These are phyloP conservation scores for Diaporthe velutina DNA, from an alignment of 2,329 filamentous ascomycete genomes.

Conservation along the genomic window DNA sequence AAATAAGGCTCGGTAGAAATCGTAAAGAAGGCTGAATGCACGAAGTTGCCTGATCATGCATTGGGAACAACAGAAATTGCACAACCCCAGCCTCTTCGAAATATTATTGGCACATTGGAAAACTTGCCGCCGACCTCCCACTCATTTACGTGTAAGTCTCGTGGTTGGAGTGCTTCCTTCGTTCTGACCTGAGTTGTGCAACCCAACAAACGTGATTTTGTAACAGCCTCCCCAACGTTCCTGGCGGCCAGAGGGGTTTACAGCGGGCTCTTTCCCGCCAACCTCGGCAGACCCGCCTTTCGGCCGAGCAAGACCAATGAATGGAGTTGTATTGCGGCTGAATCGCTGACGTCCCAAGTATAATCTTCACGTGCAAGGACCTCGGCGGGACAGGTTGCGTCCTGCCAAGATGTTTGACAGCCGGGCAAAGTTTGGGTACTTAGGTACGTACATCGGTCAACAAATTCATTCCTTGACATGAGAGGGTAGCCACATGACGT, in stretches of 20 bases:
- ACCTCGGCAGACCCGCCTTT: not conserved
- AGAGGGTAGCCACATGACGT: not conserved
- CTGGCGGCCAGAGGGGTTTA: not conserved
- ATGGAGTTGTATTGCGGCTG: not conserved
- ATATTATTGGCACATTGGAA: not conserved
- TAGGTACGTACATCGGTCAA: not conserved
- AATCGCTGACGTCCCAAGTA: not conserved
- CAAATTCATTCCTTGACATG: not conserved
- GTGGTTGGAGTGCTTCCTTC: not conserved
- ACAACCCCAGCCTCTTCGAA: not conserved
- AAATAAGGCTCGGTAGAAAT: not conserved
- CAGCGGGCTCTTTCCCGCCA: not conserved
- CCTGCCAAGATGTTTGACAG: not conserved
- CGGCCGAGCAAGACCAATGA: not conserved
- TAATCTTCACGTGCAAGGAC: slow-evolving; percentile 2
- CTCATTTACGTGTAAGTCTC: not conserved
- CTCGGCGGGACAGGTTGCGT: not conserved
- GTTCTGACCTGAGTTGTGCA: not conserved
- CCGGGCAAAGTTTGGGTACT: not conserved
- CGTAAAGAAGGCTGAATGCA: not conserved
- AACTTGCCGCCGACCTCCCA: not conserved
- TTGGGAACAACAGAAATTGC: not conserved
- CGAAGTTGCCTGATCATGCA: not conserved
- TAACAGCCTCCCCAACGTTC: not conserved
- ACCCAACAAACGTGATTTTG: not conserved